phyloP scores from a whole-genome alignment of 2,329 filamentous ascomycete species.

The Didymella glomerata region DNA sequence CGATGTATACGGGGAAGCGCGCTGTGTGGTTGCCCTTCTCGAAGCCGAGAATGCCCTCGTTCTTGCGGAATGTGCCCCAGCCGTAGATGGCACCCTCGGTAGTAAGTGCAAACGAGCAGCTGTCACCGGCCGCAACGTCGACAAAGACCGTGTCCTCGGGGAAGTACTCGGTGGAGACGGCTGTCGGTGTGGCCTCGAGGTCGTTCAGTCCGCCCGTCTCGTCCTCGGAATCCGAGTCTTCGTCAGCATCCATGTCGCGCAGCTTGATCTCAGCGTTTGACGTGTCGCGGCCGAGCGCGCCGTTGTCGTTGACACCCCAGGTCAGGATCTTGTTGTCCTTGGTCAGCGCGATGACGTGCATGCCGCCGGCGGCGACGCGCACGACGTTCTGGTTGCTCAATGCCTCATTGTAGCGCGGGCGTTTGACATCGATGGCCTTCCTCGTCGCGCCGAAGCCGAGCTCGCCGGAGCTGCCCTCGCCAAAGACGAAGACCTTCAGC shows the following conservation, averaged over 20 bases:
- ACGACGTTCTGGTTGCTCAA: slow-evolving; percentile 72
- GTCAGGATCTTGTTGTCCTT: slow-evolving; percentile 82
- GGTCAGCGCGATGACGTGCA: slow-evolving; percentile 81
- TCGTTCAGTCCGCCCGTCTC: slow-evolving; percentile 74
- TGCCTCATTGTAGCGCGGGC: slow-evolving; percentile 73
- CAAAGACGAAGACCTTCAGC: slow-evolving; percentile 81
- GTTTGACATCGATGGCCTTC: slow-evolving; percentile 74
- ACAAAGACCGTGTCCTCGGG: slow-evolving; percentile 69
- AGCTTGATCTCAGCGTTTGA: slow-evolving; percentile 68
- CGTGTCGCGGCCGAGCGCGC: slow-evolving; percentile 79
- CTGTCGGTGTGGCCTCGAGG: slow-evolving; percentile 72
- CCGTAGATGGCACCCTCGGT: slow-evolving; percentile 79
- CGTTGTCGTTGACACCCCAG: slow-evolving; percentile 89
- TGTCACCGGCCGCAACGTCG: slow-evolving; percentile 76
- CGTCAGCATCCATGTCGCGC: slow-evolving; percentile 60
- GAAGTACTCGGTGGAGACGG: slow-evolving; percentile 65
- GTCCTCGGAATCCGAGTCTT: slow-evolving; percentile 55
- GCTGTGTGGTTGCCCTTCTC: slow-evolving; percentile 55
- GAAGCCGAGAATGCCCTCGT: slow-evolving; percentile 73
- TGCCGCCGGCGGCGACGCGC: slow-evolving; percentile 78
- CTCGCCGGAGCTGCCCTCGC: slow-evolving; percentile 81
- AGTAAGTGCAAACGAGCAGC: slow-evolving; percentile 78
- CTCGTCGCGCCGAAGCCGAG: slow-evolving; percentile 76
- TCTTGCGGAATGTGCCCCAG: slow-evolving; percentile 82
- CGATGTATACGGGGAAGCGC: slow-evolving; percentile 62